phyloP scores from a whole-genome alignment of 306 rosid genomes.

The Trichosanthes truncata region DNA sequence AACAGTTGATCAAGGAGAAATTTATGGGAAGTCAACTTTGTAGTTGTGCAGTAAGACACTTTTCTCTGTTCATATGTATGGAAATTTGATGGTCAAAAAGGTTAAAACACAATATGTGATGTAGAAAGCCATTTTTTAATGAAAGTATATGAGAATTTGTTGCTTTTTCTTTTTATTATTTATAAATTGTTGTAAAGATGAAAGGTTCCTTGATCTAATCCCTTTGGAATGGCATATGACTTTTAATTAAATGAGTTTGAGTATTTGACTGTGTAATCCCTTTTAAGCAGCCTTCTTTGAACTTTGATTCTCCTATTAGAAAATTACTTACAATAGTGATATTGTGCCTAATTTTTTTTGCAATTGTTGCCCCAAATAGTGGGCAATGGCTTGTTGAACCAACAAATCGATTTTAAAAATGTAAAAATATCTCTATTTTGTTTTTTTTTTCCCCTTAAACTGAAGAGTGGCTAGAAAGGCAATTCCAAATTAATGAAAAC shows the following conservation, averaged over 20 bases:
- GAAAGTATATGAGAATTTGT: not conserved
- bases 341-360: too few species aligned
- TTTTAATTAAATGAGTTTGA: not conserved
- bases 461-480: too few species aligned
- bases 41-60: not conserved
- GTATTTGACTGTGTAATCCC: not conserved
- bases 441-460: too few species aligned
- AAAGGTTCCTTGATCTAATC: not conserved
- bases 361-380: too few species aligned
- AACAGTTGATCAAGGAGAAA: not conserved
- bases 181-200: not conserved
- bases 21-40: not conserved
- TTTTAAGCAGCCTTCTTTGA: not conserved
- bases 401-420: too few species aligned
- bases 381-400: too few species aligned
- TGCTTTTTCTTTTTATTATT: not conserved
- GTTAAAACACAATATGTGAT: not conserved
- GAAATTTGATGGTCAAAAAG: not conserved
- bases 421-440: too few species aligned
- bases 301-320: not conserved
- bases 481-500: too few species aligned
- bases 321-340: too few species aligned
- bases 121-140: not conserved
- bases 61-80: not conserved
- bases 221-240: not conserved